Evolutionary conservation across 495 filamentous ascomycete species (phyloP).

Genomic region (Beverwykella pulmonaria): DNA sequence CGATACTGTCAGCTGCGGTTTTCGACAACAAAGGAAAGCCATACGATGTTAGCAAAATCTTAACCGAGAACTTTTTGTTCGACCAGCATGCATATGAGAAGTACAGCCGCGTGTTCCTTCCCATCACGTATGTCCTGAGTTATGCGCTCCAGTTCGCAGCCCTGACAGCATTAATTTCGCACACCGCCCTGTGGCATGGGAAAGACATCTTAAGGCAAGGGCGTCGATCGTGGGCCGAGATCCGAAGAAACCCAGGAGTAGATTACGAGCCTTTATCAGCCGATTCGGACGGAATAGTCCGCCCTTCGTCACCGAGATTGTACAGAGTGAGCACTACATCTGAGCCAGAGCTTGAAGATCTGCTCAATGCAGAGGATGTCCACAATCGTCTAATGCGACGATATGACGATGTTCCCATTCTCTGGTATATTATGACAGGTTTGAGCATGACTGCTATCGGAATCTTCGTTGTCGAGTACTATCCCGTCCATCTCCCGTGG

Average conservation of each 20-base stretch:
- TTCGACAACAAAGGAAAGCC: conserved; percentile 79
- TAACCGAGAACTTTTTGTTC: conserved; percentile 72
- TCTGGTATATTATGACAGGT: conserved; percentile 75
- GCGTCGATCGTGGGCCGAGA: conserved; percentile 38
- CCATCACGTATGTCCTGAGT: conserved; percentile 61
- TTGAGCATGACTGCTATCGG: conserved; percentile 70
- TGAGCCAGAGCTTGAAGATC: conserved; percentile 54
- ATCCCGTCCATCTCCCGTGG: conserved; percentile 73
- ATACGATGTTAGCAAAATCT: conserved; percentile 75
- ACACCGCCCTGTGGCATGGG: conserved; percentile 65
- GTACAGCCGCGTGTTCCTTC: conserved; percentile 79
- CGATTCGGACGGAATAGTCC: conserved; percentile 5
- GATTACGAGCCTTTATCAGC: conserved; percentile 38
- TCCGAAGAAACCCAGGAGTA: conserved; percentile 14
- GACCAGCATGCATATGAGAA: conserved; percentile 69
- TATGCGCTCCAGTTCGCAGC: conserved; percentile 82
- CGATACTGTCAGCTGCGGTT: conserved; percentile 71
- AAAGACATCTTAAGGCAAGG: conserved; percentile 72
- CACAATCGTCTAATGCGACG: conserved; percentile 76
- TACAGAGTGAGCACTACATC: conserved; percentile 18
- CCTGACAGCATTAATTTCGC: conserved; percentile 69
- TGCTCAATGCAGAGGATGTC: conserved; percentile 70
- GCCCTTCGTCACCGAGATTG: conserved; percentile 11
- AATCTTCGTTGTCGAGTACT: conserved; percentile 86
- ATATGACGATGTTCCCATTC: conserved; percentile 73